Percentiles rank a stretch among this genome's conserved stretches.
Conservation (phyloP, 768 basidiomycete genomes). For the Mycena albidolilacea region DNA sequence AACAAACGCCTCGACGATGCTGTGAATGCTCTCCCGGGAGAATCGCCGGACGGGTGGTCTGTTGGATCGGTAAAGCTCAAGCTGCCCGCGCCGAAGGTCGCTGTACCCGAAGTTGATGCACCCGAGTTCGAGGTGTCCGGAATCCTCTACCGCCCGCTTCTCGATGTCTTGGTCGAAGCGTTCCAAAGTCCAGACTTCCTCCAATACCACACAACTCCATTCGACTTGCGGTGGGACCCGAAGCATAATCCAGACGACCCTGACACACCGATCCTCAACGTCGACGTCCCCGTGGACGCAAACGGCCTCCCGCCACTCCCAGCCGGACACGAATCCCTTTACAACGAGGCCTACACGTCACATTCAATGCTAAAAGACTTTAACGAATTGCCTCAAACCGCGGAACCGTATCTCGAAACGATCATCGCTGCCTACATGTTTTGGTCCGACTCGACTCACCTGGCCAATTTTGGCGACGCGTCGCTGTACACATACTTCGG, state of each 20-base stretch:
- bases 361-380: constrained; percentile 35
- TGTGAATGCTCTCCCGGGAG: too few relatives aligned
- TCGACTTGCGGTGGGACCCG: constrained; percentile 38
- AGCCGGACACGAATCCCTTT: constrained; percentile 16
- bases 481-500: constrained; percentile 55
- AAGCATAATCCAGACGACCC: constrained; percentile 7
- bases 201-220: constrained; percentile 38
- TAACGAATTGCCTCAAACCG: too few relatives aligned
- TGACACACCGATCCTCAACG: background rate
- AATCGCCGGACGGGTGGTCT: constrained; percentile 40
- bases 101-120: constrained; percentile 44
- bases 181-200: constrained; percentile 34
- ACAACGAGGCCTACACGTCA: constrained; percentile 40
- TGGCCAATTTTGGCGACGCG: constrained; percentile 50
- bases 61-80: constrained; percentile 40
- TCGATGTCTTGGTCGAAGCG: constrained; percentile 38
- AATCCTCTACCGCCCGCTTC: constrained; percentile 38
- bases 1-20: constrained; percentile 36
- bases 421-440: background rate
- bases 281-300: background rate
- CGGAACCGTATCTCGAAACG: background rate
- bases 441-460: background rate
- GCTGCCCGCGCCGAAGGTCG: constrained; percentile 41
- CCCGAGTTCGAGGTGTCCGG: constrained; percentile 48
- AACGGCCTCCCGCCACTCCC: constrained; percentile 6